Conservation (phyloP, 805 yeast genomes). For the Kazachstania africana region DNA sequence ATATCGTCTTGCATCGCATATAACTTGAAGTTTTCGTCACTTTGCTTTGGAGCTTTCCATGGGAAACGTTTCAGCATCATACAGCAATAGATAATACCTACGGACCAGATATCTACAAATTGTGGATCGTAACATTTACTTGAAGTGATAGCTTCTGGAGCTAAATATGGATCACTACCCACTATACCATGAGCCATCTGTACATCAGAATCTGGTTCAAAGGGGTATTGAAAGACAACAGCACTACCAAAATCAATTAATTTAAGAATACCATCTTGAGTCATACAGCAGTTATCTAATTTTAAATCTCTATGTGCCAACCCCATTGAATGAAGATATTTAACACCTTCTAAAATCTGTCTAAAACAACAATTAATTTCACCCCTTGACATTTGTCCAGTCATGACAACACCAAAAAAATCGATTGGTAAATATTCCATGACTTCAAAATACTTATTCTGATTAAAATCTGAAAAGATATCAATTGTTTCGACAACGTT, state of each 20-base stretch:
- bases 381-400: constrained; percentile 68
- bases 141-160: constrained; percentile 61
- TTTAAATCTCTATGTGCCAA: constrained; percentile 76
- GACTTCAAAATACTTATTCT: constrained; percentile 62
- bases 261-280: constrained; percentile 60
- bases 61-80: constrained; percentile 80
- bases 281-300: constrained; percentile 73
- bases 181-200: constrained; percentile 59
- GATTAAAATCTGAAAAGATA: constrained; percentile 44
- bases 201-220: constrained; percentile 40
- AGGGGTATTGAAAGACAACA: constrained; percentile 70
- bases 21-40: constrained; percentile 60
- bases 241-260: constrained; percentile 79
- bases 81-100: constrained; percentile 76
- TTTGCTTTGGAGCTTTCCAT: constrained; percentile 62
- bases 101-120: constrained; percentile 74
- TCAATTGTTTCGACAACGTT: constrained; percentile 71
- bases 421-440: constrained; percentile 83
- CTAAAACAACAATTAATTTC: constrained; percentile 75
- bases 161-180: constrained; percentile 79
- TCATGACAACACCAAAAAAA: constrained; percentile 80
- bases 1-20: constrained; percentile 58
- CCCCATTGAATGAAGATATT: constrained; percentile 65
- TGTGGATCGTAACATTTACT: constrained; percentile 56
- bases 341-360: constrained; percentile 63